Conservation (phyloP, 495 filamentous ascomycete species). For the Schizothecium vesticola region DNA sequence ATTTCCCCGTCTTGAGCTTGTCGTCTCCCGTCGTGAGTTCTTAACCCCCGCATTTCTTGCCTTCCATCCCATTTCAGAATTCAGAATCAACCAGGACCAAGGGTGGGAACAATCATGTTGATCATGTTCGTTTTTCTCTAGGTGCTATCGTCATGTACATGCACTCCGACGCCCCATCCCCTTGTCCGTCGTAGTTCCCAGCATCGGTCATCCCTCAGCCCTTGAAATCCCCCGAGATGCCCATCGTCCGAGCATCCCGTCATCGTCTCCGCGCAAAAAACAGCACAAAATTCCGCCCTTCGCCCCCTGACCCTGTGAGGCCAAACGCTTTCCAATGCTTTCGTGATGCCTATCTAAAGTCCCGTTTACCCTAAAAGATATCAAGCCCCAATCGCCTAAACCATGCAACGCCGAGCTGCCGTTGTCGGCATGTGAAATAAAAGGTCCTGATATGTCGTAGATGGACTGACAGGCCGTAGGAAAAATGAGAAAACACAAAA, state of each 20-base stretch:
- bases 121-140: neutral
- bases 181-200: neutral
- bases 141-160: neutral
- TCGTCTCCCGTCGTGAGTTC: neutral
- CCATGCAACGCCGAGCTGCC: neutral
- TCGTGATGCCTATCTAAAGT: neutral
- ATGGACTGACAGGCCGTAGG: neutral
- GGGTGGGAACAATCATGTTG: neutral
- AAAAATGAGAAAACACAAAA: neutral
- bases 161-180: neutral
- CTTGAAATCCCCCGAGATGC: no score
- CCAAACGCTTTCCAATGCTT: neutral
- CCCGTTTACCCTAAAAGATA: neutral
- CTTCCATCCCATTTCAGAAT: neutral
- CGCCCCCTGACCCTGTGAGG: neutral
- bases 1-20: neutral
- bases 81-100: neutral
- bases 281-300: neutral
- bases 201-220: neutral
- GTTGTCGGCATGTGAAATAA: neutral
- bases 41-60: neutral
- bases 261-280: neutral
- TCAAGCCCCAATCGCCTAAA: neutral
- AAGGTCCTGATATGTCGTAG: neutral
- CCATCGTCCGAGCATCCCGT: neutral